Base-by-base conservation (phyloP, 2,329 filamentous ascomycete genomes). In the Aquanectria penicillioides region DNA sequence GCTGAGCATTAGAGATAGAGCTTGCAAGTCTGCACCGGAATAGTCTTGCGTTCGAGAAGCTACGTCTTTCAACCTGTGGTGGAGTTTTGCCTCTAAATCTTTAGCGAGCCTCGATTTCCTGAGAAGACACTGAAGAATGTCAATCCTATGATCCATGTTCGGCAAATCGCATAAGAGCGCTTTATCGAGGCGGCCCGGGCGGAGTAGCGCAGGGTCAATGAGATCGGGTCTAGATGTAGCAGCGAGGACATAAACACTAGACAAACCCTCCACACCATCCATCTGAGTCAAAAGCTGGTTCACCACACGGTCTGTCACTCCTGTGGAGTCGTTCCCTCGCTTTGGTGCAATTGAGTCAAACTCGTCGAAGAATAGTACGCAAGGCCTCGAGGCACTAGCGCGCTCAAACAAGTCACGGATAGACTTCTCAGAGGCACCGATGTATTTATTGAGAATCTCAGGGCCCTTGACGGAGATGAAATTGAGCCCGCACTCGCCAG, bases 391-490 rank as follows among this genome's bases (percentile, higher is more conserved):
- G 3, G 95, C 94, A 71, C 90, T 89, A 0, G 95, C 95, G 36
- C 95, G 87, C 73, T 97, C 94, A 71, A 99, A 99, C 1, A 99
- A 82, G 74, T 99, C 95, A 36, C 96, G 89, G 6, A 99, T 94
- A 60, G 89, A 93, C 82, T 99, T 99, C 72, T 99, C 95, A 23
- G 92, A 97, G 1, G 95, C 95, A 71, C 95, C 95, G 58, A 99
- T 99, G 75, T 99, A 99, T 78, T 99, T 99, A 82, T 99, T 99
- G 51, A 99, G 80, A 57, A 99, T 98, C 75, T 99, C 96, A 0
- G 95, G 95, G 0, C 95, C 95, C 78, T 99, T 99, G 71, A 99
- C 95, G 34, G 90, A 94, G 76, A 99, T 99, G 77, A 99, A 99
- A 76, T 99, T 99, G 60, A 99, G 87, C 0, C 94, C 94, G 71